phyloP scores from a whole-genome alignment of 176 grass and related monocot species.

The Oropetium thomaeum region DNA sequence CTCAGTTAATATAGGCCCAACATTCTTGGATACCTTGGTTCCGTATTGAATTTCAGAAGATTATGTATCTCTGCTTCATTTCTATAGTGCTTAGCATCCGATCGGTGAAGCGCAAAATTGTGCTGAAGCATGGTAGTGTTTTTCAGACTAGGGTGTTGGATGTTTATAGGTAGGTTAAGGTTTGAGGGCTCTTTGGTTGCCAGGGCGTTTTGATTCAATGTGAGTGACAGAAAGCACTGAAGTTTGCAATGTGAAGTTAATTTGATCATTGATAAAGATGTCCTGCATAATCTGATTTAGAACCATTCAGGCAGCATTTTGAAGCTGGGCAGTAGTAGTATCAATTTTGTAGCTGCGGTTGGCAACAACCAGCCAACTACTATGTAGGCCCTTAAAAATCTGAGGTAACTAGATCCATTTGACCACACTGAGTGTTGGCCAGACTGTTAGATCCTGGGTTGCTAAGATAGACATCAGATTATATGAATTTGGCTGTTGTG shows the following conservation, averaged over 20 bases:
- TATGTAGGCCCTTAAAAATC: background rate
- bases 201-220: background rate
- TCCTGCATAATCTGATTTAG: background rate
- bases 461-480: background rate
- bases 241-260: no score
- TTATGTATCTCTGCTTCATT: background rate
- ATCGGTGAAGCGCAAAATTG: background rate
- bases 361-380: background rate
- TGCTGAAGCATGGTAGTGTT: background rate
- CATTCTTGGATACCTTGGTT: background rate
- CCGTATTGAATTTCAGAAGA: background rate
- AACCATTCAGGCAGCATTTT: background rate
- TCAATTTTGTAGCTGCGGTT: background rate
- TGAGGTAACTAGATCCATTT: background rate
- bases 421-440: background rate
- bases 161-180: background rate
- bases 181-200: background rate
- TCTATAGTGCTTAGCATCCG: background rate
- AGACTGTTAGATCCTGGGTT: background rate
- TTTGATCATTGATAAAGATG: no score
- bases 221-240: background rate
- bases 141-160: background rate
- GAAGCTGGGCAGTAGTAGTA: background rate
- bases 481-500: background rate
- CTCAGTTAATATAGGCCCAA: background rate